Evolutionary conservation across 768 basidiomycete species (phyloP).

Genomic region (Amyloporia xantha): DNA sequence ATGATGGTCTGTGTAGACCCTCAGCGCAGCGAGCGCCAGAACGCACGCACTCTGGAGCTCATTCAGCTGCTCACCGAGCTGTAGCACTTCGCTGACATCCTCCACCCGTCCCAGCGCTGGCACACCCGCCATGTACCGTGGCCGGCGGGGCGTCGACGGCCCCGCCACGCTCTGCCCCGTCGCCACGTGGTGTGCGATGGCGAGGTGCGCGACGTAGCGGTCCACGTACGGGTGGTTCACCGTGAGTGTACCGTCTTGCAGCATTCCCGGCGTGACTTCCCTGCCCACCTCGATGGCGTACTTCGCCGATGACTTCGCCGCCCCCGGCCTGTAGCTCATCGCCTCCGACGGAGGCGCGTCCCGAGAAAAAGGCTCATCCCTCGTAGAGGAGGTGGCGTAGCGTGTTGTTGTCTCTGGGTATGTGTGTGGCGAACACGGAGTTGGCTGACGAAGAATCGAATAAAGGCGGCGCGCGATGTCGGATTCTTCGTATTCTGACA

Average conservation of each 20-base stretch:
- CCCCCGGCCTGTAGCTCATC: no score
- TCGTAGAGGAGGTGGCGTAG: no score
- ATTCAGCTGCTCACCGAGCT: slow-evolving; percentile 9
- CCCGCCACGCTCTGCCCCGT: slow-evolving; percentile 2
- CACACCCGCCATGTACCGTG: neutral
- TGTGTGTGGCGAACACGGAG: no score
- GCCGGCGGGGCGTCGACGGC: slow-evolving; percentile 4
- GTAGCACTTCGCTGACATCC: slow-evolving; percentile 9
- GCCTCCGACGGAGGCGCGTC: no score
- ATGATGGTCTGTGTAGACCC: slow-evolving; percentile 46
- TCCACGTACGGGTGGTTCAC: slow-evolving; percentile 43
- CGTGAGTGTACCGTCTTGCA: slow-evolving; percentile 36
- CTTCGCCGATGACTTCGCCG: no score
- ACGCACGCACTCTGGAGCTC: slow-evolving; percentile 29
- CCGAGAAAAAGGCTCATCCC: no score
- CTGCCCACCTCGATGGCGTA: no score
- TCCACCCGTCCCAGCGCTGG: slow-evolving; percentile 1
- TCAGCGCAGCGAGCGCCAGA: slow-evolving; percentile 54
- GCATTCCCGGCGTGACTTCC: slow-evolving; percentile 34
- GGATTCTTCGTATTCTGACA: no score
- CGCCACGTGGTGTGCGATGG: slow-evolving; percentile 28
- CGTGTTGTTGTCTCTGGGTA: no score
- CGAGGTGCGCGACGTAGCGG: slow-evolving; percentile 40
- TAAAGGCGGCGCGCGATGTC: no score
- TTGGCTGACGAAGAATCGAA: no score